Evolutionary conservation across 2,329 filamentous ascomycete species (phyloP).

Genomic region (Dryadomyces quercivorus): DNA sequence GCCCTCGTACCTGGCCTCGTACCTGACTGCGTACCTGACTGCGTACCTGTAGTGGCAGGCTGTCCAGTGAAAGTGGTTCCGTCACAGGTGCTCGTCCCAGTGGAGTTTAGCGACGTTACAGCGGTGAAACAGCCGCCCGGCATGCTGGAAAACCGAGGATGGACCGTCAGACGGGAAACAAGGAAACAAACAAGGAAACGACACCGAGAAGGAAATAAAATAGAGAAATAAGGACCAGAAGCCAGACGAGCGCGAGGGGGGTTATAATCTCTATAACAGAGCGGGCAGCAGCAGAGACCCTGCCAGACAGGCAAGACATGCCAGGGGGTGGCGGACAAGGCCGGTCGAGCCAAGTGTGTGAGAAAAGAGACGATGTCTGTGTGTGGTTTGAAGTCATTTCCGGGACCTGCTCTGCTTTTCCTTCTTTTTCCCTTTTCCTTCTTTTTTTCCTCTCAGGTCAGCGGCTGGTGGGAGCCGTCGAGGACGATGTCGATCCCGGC

Average conservation of each 20-base stretch:
- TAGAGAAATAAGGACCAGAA: not conserved
- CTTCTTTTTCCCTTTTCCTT: not conserved
- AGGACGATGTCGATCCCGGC: too few relatives aligned
- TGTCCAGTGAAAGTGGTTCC: not conserved
- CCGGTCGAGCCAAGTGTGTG: not conserved
- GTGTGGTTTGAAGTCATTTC: not conserved
- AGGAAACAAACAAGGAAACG: not conserved
- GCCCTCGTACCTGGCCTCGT: not conserved
- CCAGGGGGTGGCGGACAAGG: too few relatives aligned
- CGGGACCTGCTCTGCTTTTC: not conserved
- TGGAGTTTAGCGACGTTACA: conserved; percentile 11
- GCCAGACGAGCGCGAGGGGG: not conserved
- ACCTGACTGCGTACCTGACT: not conserved
- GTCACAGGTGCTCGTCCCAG: conserved; percentile 3
- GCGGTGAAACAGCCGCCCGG: conserved; percentile 6
- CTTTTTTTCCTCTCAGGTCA: not conserved
- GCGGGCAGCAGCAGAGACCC: not conserved
- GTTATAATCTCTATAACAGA: not conserved
- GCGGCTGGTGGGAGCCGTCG: not conserved
- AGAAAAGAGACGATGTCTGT: not conserved
- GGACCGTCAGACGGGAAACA: not conserved
- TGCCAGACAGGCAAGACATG: too few relatives aligned
- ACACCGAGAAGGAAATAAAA: not conserved
- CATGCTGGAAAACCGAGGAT: conserved; percentile 7
- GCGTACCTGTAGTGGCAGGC: not conserved